Base-by-base conservation (phyloP, 306 rosid genomes). In the Erythrophleum fordii region DNA sequence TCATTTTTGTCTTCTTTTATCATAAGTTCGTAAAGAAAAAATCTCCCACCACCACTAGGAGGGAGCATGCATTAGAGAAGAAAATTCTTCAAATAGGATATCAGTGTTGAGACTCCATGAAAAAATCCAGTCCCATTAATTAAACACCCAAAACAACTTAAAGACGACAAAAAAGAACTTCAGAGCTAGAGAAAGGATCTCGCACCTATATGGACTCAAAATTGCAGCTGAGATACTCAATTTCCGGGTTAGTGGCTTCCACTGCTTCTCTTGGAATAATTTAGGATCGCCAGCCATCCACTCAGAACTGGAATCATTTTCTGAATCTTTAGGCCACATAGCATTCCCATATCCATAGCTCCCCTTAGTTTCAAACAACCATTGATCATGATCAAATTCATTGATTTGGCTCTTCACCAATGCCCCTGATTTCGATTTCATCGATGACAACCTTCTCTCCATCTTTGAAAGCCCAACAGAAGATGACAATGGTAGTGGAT, bases 271-370 rank as follows among this genome's bases (percentile, higher is more conserved):
- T 3, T 71, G 42, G 59, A 92, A 89, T 14, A 82, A 83, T 31
- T 82, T 77, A 69, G 90, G 91, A 39, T 89, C 97, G 31, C 93
- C 92, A 42, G 52, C 76, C 86, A 82, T 85, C 87, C 87, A 88
- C 26, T 85, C 93, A n/a, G 82, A 80, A 75, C 61, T 70, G 46
- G 73, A 79, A 72, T 83, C 90, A 70, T 65, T 82, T 46, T 45
- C 89, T 48, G 81, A 22, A 25, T 83, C 92, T 73, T 80, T 83
- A 0, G 97, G 95, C 93, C 94, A 86, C 92, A 90, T 87, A 69
- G 93, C 97, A 80, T 84, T 92, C 46, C 95, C 97, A 80, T 87
- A 90, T 17, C 97, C 97, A 55, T 92, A 92, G 58, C 88, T 89
- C 68, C 90, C 94, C 31, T 92, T 87, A 8, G 91, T 83, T 83